Base-by-base conservation (phyloP, 257 asterid species). In the Knoxia roxburghii region DNA sequence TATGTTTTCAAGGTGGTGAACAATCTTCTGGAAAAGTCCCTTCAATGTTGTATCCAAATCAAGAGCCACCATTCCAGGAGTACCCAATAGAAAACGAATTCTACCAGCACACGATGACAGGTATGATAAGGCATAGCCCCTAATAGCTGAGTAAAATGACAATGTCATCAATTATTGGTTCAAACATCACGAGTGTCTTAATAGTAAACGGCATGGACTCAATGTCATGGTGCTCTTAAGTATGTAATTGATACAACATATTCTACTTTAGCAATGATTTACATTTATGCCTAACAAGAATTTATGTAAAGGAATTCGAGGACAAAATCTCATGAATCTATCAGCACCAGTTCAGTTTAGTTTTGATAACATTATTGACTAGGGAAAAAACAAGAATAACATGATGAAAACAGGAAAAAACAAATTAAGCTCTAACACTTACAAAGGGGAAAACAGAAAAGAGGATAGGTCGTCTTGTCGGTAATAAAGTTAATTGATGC, bases 1-100 rank as follows among this genome's bases (percentile, higher is more conserved):
- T 73, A 94, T 85, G 79, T 72, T 90, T 58, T 94, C 99, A 53
- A 94, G 92, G 80, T 94, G 96, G 77, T 88, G 95, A 80, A 94
- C 92, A 64, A 94, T 86, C 87, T 81, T 85, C 77, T 90, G 95
- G 76, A 94, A 81, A 79, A 88, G 88, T 55, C 95, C 92, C 84
- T 94, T 94, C 81, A 94, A 76, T 72, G 85, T 83, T 46, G 95
- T 75, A 83, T 94, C 99, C 56, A 94, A 80, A 78, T 94, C 97
- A 72, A 94, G 99, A 75, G 99, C 99, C 73, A 94, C 92, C 99
- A 94, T 94, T 76, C 99, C 99, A 8, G 99, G 99, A 41, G 97
- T 90, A 54, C 95, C 90, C 84, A 94, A 87, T 76, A 94, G 84
- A 89, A 94, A 90, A 64, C 97, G 91, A 78, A 94, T 87, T 88